phyloP scores from a whole-genome alignment of 805 yeast genomes.

The Ogataea degrootiae region DNA sequence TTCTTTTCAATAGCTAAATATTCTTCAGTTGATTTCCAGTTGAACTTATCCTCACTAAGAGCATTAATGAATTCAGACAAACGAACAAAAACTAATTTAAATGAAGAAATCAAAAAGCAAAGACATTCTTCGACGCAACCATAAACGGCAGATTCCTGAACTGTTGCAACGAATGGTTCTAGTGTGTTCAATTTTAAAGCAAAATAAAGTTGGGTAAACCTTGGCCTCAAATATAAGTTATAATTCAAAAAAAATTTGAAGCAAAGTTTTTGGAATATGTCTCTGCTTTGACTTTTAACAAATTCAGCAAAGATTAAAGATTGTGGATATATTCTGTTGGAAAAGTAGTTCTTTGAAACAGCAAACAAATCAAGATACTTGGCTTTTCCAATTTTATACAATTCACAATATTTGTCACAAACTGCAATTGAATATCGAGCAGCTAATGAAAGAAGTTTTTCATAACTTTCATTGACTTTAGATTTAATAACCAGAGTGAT shows the following conservation, averaged over 20 bases:
- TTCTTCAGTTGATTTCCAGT: slow-evolving; percentile 22
- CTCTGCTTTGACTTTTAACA: slow-evolving; percentile 3
- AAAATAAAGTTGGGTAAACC: slow-evolving; percentile 4
- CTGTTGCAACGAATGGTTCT: slow-evolving; percentile 16
- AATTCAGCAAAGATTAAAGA: not conserved
- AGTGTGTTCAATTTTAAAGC: slow-evolving; percentile 10
- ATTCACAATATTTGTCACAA: slow-evolving; percentile 3
- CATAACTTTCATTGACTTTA: not conserved
- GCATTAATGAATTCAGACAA: slow-evolving; percentile 11
- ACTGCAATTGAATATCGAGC: not conserved
- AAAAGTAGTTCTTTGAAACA: slow-evolving; percentile 2
- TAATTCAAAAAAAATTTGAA: slow-evolving; percentile 11
- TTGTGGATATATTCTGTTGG: slow-evolving; percentile 15
- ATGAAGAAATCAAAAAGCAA: slow-evolving; percentile 1
- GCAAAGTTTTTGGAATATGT: slow-evolving; percentile 4
- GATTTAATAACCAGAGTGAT: slow-evolving; percentile 7
- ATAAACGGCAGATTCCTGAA: slow-evolving; percentile 11
- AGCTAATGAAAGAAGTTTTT: not conserved
- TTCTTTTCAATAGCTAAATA: slow-evolving; percentile 27
- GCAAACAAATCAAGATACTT: slow-evolving; percentile 4
- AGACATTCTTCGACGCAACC: slow-evolving; percentile 5
- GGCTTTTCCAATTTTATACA: not conserved
- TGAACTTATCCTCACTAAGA: slow-evolving; percentile 16
- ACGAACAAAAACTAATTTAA: slow-evolving; percentile 2
- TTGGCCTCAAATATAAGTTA: slow-evolving; percentile 22